Base-by-base conservation (phyloP, 2,329 filamentous ascomycete species). In the Fragosphaeria purpurea region DNA sequence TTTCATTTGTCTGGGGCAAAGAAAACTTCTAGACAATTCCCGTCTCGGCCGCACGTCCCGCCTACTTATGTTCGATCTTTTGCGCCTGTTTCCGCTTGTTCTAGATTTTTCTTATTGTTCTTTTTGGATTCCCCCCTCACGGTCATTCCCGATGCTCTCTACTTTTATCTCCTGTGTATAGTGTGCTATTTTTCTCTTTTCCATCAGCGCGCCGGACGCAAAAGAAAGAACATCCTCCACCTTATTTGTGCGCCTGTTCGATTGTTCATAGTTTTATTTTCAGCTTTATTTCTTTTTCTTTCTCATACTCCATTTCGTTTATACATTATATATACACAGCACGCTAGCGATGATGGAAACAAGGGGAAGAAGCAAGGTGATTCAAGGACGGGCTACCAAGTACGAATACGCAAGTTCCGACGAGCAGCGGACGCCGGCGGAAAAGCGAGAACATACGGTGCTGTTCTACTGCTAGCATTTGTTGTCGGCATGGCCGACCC, bases 1-100 rank as follows among this genome's bases (percentile, higher is more conserved):
- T 83, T 65, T 78, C 75, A 45, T 84, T 80, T 59, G 77, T 82
- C 45, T 84, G 79, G 79, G 80, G 80, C 61, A 84, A 84, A 64
- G 80, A 84, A 67, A 84, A 83, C 63, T 84, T 83, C 62, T 82
- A 77, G 60, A 60, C 51, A n/a, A 9, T 22, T 41, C 35, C 41
- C 41, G 31, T 43, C 32, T 35, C 6, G 30, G 34, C 11, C 7
- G 13, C 10, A 9, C 4, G 13, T 22, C 8, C 33, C 45, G 8
- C 31, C 43, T 8, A 35, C 41, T 40, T 31, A 40, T 35, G 41
- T 39, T 47, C n/a, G 6, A 42, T 42, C 47, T 37, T 42, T 41
- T 46, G 34, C 11, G 33, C 22, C 22, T 22, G 22, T 22, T 22
- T 22, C 22, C 22, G 22, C 22, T n/a, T 48, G 34, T 44, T 46